Base-by-base conservation (phyloP, 495 filamentous ascomycete species). In the Penicillium ochrochloron region DNA sequence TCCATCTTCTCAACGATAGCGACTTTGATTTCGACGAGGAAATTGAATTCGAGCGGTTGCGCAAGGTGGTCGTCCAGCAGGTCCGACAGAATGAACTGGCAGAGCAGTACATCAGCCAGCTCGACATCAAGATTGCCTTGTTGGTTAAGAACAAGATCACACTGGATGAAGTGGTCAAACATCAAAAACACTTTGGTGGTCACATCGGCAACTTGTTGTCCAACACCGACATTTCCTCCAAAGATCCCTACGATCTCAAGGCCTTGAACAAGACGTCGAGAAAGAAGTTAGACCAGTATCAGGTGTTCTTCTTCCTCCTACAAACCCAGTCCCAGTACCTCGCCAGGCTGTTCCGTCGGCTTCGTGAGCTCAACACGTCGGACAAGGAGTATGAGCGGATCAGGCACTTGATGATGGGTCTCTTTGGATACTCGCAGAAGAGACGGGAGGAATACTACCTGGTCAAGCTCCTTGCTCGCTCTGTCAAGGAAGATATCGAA, bases 111-210 rank as follows among this genome's bases (percentile, higher is more conserved):
- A 96, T 99, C 70, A 93, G 96, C 68, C 94, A 98, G 70, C 84
- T 99, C 46, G 96, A 98, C 71, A 97, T 97, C 82, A 99, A 99
- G 79, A 99, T 99, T 71, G 95, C 94, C 14, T 86, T 99, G 6
- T 85, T 99, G 17, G 96, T 98, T 64, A 97, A 98, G 82, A 98
- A 98, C 79, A 99, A 98, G 78, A 99, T 99, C 72, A 98, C 96
- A 0, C 84, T 98, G 1, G 95, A 99, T 73, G 95, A 99, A 82
- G 94, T 99, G 50, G 90, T 98, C 51, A 94, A 90, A 71, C 96
- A 98, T 73, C 96, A 98, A 75, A 94, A 90, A 78, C 95, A 95
- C 73, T 97, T 96, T 70, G 96, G 95, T 59, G 96, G 95, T 2
- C 90, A 96, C 68, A 89, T 93, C 53, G 92, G 92, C 62, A 93